Conservation (phyloP, 805 yeast genomes). For the Wickerhamomyces strasburgensis region DNA sequence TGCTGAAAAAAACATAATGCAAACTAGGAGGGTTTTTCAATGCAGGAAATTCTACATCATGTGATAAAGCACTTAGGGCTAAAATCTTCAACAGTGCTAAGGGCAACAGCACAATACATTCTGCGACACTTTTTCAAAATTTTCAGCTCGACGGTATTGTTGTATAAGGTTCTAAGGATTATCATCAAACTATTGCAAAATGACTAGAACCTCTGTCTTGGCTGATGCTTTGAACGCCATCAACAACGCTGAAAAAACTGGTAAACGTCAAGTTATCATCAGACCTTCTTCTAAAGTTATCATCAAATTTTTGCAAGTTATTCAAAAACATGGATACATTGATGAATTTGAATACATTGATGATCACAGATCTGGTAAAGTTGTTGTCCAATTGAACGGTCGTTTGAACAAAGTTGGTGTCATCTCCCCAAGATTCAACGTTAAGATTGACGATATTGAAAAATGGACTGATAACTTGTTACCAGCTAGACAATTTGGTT, state of each 20-base stretch:
- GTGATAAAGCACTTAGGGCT: too few relatives aligned
- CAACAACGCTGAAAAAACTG: conserved; percentile 98
- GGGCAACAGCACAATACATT: conserved; percentile 1
- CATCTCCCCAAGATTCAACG: conserved; percentile 97
- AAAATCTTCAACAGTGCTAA: not conserved
- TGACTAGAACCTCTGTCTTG: conserved; percentile 97
- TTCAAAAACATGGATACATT: conserved; percentile 96
- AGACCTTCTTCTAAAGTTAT: conserved; percentile 98
- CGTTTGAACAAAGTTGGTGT: conserved; percentile 99
- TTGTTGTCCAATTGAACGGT: conserved; percentile 94
- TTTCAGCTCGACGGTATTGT: not conserved
- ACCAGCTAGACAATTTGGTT: conserved; percentile 99
- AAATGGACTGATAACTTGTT: conserved; percentile 97
- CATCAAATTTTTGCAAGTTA: conserved; percentile 91
- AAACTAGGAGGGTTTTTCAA: too few relatives aligned
- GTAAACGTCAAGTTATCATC: conserved; percentile 96
- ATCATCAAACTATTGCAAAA: conserved; percentile 29
- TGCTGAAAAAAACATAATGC: too few relatives aligned
- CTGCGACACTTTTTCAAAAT: conserved; percentile 12
- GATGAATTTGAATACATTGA: conserved; percentile 97
- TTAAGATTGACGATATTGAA: conserved; percentile 90
- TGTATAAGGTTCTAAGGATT: not conserved
- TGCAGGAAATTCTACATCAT: too few relatives aligned
- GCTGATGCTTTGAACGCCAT: conserved; percentile 97
- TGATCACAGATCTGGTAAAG: conserved; percentile 98